Base-by-base conservation (phyloP, 768 basidiomycete genomes). In the Imleria badia region DNA sequence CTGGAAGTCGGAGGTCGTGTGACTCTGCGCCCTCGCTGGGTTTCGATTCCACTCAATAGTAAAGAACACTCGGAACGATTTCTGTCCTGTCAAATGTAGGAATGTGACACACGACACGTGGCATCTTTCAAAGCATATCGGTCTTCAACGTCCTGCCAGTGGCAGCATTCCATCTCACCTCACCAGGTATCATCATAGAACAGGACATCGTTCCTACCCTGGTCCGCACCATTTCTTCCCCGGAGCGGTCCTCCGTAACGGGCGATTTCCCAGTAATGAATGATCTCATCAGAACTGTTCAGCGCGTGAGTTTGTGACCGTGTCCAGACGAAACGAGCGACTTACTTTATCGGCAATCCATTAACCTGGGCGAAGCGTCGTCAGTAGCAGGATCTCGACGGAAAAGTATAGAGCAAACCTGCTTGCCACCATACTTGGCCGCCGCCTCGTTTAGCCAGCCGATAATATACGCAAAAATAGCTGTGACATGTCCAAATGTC, bases 371-470 rank as follows among this genome's bases (percentile, higher is more conserved):
- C 1, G 1, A n/a, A 44, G 35, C 7, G 8, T 11, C 3, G 2
- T 58, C 55, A 58, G 6, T 26, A 23, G 9, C 22, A 20, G 26
- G 17, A 11, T 13, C n/a, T 15, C 26, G 2, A 20, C 7, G 12
- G 34, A 12, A 19, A 43, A 17, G 29, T 2, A 13, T 11, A 11
- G 19, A 11, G 55, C 50, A 19, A 26, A 62, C 62, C 51, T 63
- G 58, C 34, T 60, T 63, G 13, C 61, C 58, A n/a, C 54, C 14
- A 6, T 26, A 26, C 26, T 26, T 26, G 6, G 26, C 26, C 26
- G 26, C 26, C 26, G 26, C 26, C 26, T 48, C 22, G 30, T 63
- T 55, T 44, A 63, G 14, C 62, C 62, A 63, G 11, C 58, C 49
- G 0, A 45, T 30, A 5, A 60, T 15, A 29, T 34, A 48, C 1